Base-by-base conservation (phyloP, 1,284 basidiomycete genomes). In the Cryptococcus sp. region DNA sequence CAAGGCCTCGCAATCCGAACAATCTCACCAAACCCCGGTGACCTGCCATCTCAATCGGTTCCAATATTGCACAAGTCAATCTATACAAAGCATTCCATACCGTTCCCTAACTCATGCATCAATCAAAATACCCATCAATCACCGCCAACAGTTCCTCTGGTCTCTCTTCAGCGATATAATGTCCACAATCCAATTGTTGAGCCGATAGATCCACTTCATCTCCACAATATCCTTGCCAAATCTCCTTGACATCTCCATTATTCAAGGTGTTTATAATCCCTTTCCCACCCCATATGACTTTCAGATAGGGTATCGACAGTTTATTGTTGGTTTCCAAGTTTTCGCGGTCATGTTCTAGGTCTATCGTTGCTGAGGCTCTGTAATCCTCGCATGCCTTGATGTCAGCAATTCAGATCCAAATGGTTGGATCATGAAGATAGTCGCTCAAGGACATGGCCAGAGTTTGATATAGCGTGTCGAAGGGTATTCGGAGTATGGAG, bases 341-440 rank as follows among this genome's bases (percentile, higher is more conserved):
- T n/a, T 47, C 46, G 16, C 63, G 55, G 49, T 77, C 75, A 21
- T 72, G 69, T 2, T 62, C 57, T 2, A 74, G 61, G 46, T 77
- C 75, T 22, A 69, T 66, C 7, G 65, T 66, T 9, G 67, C 66
- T 10, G 72, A 66, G 0, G 73, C 72, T 2, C 75, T 66, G 53
- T 77, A 77, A 56, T 76, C 74, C 58, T 77, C 75, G 54, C 73
- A 75, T 14, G 66, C 62, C 65, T n/a, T 63, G 22, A 2, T 14
- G 23, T 41, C 39, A 53, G 54, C 32, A 2, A n/a, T 36, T 36
- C 22, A 16, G 7, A 31, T 22, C 24, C 28, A 28, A 28, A 28
- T 4, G 11, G 28, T 5, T 28, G 28, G 28, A 28, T 28, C 28
- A 11, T 5, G 28, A 28, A 5, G 28, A 28, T 4, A 28, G 28